phyloP scores from a whole-genome alignment of 169 alveolate genomes.

The Amoebophrya sp. region DNA sequence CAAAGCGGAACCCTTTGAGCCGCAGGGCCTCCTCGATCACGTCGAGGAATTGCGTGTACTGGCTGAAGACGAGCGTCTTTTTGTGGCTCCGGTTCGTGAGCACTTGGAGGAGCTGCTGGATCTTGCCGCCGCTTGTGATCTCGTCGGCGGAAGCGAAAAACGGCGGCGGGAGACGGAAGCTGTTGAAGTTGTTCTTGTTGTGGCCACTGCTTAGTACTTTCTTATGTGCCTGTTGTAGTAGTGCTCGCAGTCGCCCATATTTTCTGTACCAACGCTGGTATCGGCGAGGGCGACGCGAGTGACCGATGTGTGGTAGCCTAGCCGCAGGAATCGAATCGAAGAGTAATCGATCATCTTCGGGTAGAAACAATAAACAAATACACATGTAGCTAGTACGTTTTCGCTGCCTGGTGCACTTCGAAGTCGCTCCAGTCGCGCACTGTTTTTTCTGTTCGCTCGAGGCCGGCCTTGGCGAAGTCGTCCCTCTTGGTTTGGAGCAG shows the following conservation, averaged over 20 bases:
- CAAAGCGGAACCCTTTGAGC: slow-evolving; percentile 77
- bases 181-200: not conserved
- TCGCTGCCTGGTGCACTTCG: not conserved
- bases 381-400: not conserved
- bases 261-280: too few relatives aligned
- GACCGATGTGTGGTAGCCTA: too few relatives aligned
- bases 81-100: not conserved
- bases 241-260: too few relatives aligned
- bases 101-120: not conserved
- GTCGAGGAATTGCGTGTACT: slow-evolving; percentile 87
- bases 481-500: not conserved
- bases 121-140: not conserved
- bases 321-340: too few relatives aligned
- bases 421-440: not conserved
- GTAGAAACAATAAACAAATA: too few relatives aligned
- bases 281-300: too few relatives aligned
- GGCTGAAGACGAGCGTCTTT: slow-evolving; percentile 69
- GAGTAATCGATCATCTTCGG: too few relatives aligned
- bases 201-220: too few relatives aligned
- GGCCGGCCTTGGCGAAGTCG: not conserved
- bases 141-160: not conserved
- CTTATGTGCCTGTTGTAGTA: too few relatives aligned
- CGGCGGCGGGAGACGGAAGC: not conserved
- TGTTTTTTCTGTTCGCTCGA: not conserved
- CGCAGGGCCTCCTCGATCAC: slow-evolving; percentile 83